These are phyloP conservation scores for Coemansia sp. DNA, from an alignment of 192 early-diverging fungal species.

Conservation along the genomic window DNA sequence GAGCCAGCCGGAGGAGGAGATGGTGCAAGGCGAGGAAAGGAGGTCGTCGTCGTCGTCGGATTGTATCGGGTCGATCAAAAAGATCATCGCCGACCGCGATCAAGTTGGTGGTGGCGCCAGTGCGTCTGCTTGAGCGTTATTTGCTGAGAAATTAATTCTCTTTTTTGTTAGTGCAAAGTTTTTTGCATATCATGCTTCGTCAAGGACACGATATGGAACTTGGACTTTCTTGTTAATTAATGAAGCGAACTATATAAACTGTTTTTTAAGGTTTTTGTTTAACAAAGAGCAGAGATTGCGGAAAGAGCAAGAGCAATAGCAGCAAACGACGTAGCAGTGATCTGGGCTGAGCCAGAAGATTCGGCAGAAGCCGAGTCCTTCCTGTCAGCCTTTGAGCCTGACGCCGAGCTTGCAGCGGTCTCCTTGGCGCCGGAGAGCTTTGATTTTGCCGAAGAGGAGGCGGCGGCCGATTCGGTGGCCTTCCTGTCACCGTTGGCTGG, in stretches of 20 bases:
- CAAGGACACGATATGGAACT: no score
- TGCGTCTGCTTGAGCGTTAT: no score
- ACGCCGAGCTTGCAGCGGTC: slow-evolving; percentile 6
- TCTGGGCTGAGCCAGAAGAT: slow-evolving; percentile 11
- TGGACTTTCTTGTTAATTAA: no score
- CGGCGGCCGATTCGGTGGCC: neutral
- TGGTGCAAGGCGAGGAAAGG: no score
- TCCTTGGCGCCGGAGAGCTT: slow-evolving; percentile 19
- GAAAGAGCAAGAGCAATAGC: slow-evolving; percentile 33
- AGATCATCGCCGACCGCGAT: no score
- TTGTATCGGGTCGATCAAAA: no score
- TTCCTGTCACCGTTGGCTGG: slow-evolving; percentile 18
- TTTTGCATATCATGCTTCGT: no score
- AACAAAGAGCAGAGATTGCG: slow-evolving; percentile 39
- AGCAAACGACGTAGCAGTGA: slow-evolving; percentile 23
- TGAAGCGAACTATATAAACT: no score
- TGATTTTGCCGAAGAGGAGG: slow-evolving; percentile 16
- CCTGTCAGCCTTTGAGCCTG: slow-evolving; percentile 20
- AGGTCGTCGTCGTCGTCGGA: no score
- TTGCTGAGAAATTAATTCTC: no score
- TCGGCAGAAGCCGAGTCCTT: slow-evolving; percentile 14
- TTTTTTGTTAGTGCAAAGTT: no score
- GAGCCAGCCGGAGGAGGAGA: neutral
- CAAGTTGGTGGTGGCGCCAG: no score
- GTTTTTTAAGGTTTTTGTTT: neutral